Evolutionary conservation across 2,329 filamentous ascomycete genomes (phyloP).

Genomic region (Botrytis paeoniae): DNA sequence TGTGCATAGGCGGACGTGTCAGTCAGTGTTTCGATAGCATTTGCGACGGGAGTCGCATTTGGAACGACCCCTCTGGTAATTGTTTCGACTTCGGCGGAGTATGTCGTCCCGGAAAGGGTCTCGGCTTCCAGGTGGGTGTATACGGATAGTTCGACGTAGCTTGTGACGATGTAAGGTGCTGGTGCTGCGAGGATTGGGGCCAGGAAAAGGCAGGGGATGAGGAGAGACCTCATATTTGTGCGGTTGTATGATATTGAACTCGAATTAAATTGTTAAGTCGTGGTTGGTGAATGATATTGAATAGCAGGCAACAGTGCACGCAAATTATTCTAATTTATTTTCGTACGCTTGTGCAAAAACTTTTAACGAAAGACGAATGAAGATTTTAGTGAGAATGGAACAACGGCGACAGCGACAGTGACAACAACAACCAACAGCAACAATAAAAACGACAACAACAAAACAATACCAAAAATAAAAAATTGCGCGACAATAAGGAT

Average conservation of each 20-base stretch:
- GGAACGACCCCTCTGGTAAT: neutral
- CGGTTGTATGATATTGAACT: neutral
- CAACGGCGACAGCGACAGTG: neutral
- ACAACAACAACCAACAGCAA: neutral
- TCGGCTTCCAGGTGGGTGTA: slow-evolving; percentile 19
- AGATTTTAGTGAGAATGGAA: neutral
- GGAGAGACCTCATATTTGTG: slow-evolving; percentile 5
- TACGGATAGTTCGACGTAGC: slow-evolving; percentile 26
- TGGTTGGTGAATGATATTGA: neutral
- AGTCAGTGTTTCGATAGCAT: neutral
- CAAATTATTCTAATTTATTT: neutral
- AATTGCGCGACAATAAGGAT: neutral
- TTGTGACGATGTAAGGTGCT: slow-evolving; percentile 28
- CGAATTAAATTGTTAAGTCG: neutral
- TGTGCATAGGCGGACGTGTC: neutral
- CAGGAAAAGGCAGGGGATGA: neutral
- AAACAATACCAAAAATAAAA: neutral
- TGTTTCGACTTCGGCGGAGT: neutral
- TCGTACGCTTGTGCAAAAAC: neutral
- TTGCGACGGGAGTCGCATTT: neutral
- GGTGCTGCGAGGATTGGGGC: slow-evolving; percentile 17
- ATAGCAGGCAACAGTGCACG: neutral
- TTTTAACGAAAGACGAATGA: neutral
- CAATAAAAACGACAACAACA: neutral
- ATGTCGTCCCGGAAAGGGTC: neutral